phyloP scores from a whole-genome alignment of 768 basidiomycete species.

The Asterophora lycoperdoides region DNA sequence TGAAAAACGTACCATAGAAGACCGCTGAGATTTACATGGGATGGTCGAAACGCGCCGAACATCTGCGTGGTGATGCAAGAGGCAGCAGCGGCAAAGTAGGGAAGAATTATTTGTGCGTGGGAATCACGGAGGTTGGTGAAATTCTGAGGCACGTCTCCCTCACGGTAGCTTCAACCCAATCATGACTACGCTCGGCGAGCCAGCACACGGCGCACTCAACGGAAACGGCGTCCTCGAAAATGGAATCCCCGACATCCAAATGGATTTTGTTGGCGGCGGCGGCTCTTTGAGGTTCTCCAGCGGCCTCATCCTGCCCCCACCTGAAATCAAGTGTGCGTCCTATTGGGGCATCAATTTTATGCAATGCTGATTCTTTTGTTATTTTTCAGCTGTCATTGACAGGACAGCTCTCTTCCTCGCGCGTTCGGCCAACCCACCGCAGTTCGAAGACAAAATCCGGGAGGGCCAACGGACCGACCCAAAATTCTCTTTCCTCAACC shows the following conservation, averaged over 20 bases:
- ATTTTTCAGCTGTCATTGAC: constrained; percentile 79
- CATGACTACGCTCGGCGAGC: constrained; percentile 46
- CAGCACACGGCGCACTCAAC: constrained; percentile 28
- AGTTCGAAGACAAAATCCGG: constrained; percentile 96
- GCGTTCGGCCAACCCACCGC: constrained; percentile 86
- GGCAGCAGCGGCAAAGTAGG: constrained; percentile 6
- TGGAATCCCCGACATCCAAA: constrained; percentile 39
- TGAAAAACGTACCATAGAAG: constrained; percentile 71
- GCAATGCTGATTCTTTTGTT: constrained; percentile 6
- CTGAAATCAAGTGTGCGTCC: constrained; percentile 85
- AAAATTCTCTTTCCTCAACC: constrained; percentile 98
- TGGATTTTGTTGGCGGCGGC: constrained; percentile 29
- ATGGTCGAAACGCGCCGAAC: constrained; percentile 84
- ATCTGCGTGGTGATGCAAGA: constrained; percentile 35
- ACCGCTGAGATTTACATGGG: constrained; percentile 63
- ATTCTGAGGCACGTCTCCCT: constrained; percentile 9
- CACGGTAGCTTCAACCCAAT: constrained; percentile 23
- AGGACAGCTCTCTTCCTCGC: constrained; percentile 90
- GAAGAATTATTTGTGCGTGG: constrained; percentile 28
- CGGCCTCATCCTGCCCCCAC: constrained; percentile 92
- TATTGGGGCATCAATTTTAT: constrained; percentile 30
- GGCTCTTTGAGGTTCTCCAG: constrained; percentile 56
- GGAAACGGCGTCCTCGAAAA: constrained; percentile 43
- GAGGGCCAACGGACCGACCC: constrained; percentile 95
- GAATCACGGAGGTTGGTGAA: constrained; percentile 19